Base-by-base conservation (phyloP, 306 rosid species). In the Hippophae gyantsensis region DNA sequence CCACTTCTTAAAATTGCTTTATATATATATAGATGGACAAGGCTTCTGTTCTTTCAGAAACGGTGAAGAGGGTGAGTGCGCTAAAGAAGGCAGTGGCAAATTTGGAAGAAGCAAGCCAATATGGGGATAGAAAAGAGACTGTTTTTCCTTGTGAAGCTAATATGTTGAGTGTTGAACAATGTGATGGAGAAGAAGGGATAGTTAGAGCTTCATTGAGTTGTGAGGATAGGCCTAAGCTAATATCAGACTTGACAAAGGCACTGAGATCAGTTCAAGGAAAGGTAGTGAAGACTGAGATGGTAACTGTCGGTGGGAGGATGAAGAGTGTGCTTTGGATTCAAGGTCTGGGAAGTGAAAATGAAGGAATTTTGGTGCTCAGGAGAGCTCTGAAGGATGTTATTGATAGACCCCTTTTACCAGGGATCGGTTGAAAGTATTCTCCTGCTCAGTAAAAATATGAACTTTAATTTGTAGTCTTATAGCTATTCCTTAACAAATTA, bases 221-320 rank as follows among this genome's bases (percentile, higher is more conserved):
- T 52, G 86, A 80, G 67, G 86, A 84, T 59, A 80, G 84, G 64
- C 71, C 71, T 6, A 81, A 64, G 46, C 64, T 86, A 58, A 82
- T 80, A 72, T 66, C 76, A 46, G 74, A 72, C 54, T 63, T 85
- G 40, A 58, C 61, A 59, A 80, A 69, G 69, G 85, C 76, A 7
- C 3, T 78, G 14, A 72, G 66, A 54, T 68, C 81, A 10, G 61
- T 67, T 69, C 73, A 76, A 55, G 82, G 72, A 42, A 80, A 59
- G 73, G 72, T 79, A 63, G 81, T 82, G 11, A 80, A 57, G 76
- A 82, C 79, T 69, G 96, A 82, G 76, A 78, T 82, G 79, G 82
- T 76, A 72, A 82, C 76, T 0, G 72, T 80, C 9, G 90, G 87
- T 27, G 84, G 87, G 54, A 82, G 96, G 70, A 74, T 67, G 60